Evolutionary conservation across 495 filamentous ascomycete species (phyloP).

Genomic region (Talaromyces borbonicus): DNA sequence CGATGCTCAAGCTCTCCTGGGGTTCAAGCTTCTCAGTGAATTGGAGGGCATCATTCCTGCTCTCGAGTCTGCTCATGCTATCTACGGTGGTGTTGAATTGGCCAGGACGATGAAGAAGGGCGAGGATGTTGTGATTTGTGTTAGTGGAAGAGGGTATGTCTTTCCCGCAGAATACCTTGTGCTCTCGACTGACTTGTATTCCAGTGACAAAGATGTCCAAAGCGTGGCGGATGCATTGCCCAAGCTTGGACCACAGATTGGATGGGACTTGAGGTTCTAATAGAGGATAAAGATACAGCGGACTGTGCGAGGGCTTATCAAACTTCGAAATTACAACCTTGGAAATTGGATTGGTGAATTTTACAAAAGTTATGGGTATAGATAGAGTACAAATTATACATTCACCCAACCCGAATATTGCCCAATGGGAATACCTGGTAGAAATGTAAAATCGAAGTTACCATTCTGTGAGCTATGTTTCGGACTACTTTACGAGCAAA

Average conservation of each 20-base stretch:
- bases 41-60: constrained; percentile 79
- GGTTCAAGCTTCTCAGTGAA: neutral
- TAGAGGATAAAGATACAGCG: too few relatives aligned
- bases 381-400: too few relatives aligned
- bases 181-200: neutral
- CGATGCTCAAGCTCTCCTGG: neutral
- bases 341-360: too few relatives aligned
- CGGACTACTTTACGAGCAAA: too few relatives aligned
- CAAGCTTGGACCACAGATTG: constrained; percentile 78
- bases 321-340: too few relatives aligned
- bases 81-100: constrained; percentile 77
- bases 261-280: constrained; percentile 83
- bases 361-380: too few relatives aligned
- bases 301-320: too few relatives aligned
- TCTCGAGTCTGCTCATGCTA: constrained; percentile 71
- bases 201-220: constrained; percentile 82
- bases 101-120: constrained; percentile 86
- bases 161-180: neutral
- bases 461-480: too few relatives aligned
- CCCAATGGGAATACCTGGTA: too few relatives aligned
- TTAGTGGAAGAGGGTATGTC: constrained; percentile 80
- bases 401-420: too few relatives aligned
- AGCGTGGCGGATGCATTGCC: constrained; percentile 93
- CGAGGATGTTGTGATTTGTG: constrained; percentile 86
- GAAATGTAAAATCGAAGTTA: too few relatives aligned